phyloP scores from a whole-genome alignment of 2,329 filamentous ascomycete species.

The Ceratocystis huliohia region DNA sequence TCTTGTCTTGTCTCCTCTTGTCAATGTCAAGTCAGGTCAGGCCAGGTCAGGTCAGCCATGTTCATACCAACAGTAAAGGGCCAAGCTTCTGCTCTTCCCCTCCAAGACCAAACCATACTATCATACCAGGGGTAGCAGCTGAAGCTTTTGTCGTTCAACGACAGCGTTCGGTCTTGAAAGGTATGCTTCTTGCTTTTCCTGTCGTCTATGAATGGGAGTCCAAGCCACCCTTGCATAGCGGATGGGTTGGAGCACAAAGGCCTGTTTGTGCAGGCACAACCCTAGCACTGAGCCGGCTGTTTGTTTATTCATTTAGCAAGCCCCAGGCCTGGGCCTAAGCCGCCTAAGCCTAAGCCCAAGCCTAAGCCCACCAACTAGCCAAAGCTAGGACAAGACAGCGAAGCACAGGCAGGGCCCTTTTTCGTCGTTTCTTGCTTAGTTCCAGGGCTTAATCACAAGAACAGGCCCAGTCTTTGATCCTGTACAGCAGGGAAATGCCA shows the following conservation, averaged over 20 bases:
- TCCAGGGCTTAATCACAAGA: background rate
- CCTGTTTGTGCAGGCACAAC: constrained; percentile 13
- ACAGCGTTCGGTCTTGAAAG: background rate
- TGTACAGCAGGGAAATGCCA: background rate
- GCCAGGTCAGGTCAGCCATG: background rate
- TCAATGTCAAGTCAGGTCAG: constrained; percentile 5
- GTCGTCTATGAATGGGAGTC: too few species aligned
- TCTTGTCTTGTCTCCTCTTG: background rate
- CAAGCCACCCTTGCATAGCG: constrained; percentile 9
- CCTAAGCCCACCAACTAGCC: too few species aligned
- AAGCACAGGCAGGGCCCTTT: constrained; percentile 1
- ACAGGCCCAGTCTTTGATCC: background rate
- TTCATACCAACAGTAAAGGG: too few species aligned
- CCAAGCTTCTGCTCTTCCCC: too few species aligned
- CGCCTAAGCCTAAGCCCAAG: too few species aligned
- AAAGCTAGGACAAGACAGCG: background rate
- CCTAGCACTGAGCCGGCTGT: background rate
- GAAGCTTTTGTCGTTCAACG: background rate
- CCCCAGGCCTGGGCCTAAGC: too few species aligned
- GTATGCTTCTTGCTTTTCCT: too few species aligned
- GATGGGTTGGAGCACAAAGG: constrained; percentile 3
- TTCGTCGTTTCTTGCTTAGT: background rate
- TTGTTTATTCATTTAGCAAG: background rate
- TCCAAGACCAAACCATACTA: too few species aligned
- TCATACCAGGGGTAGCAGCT: background rate